Evolutionary conservation across 2,329 filamentous ascomycete species (phyloP).

Genomic region (Endothia cerciana): DNA sequence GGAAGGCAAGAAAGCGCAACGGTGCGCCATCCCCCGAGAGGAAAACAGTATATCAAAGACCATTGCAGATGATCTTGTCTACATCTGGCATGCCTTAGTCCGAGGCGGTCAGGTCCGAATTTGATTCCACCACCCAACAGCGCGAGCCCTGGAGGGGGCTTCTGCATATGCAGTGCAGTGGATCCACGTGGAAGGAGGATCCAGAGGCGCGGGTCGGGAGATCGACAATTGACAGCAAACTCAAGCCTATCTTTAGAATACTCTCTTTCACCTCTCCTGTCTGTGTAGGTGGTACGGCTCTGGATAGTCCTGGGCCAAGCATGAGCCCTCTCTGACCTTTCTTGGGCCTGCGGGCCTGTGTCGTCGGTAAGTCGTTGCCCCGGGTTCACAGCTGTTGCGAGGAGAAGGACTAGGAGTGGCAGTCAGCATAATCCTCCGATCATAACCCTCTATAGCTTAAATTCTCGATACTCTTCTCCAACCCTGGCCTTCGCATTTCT

Average conservation of each 20-base stretch:
- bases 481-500: neutral
- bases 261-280: neutral
- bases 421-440: neutral
- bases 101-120: too few relatives aligned
- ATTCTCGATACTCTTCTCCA: neutral
- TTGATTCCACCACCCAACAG: too few relatives aligned
- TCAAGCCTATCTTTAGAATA: neutral
- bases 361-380: neutral
- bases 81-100: neutral
- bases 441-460: neutral
- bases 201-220: neutral
- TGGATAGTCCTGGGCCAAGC: neutral
- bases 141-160: neutral
- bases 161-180: neutral
- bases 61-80: neutral
- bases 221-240: neutral
- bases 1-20: neutral
- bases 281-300: neutral
- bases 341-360: neutral
- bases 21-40: neutral
- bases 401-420: neutral
- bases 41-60: neutral
- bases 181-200: neutral
- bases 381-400: neutral
- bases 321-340: neutral